These are phyloP conservation scores for Globisporangium carolinianum DNA, from an alignment of 352 stramenopile genomes.

Conservation along the genomic window DNA sequence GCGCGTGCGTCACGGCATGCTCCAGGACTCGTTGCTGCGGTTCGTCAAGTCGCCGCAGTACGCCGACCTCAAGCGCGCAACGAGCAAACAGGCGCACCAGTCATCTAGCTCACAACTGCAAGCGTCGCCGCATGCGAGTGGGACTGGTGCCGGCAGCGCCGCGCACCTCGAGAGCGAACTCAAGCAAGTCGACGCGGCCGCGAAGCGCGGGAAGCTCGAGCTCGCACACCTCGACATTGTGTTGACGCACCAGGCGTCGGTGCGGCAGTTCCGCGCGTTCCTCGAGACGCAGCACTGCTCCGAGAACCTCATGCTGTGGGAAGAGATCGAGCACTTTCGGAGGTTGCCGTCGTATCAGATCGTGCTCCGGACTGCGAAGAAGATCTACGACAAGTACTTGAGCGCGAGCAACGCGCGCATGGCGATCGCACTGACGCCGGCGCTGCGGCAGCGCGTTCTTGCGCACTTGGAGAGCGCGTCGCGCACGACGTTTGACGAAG, in stretches of 20 bases:
- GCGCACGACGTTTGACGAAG: conserved; percentile 67
- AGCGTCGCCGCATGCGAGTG: too few species aligned
- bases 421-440: conserved; percentile 41
- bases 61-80: conserved; percentile 43
- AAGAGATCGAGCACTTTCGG: conserved; percentile 80
- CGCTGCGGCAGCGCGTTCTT: conserved; percentile 40
- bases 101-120: too few species aligned
- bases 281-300: conserved; percentile 71
- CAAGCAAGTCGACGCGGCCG: conserved; percentile 46
- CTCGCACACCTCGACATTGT: conserved; percentile 68
- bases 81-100: conserved; percentile 15
- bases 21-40: conserved; percentile 69
- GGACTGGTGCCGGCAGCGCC: too few species aligned
- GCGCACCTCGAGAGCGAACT: conserved; percentile 36
- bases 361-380: conserved; percentile 70
- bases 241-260: conserved; percentile 54
- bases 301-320: conserved; percentile 81
- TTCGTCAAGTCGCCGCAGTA: conserved; percentile 75
- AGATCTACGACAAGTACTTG: conserved; percentile 85
- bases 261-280: conserved; percentile 64
- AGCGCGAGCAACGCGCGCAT: conserved; percentile 50
- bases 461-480: conserved; percentile 53
- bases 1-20: conserved; percentile 57
- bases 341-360: conserved; percentile 80
- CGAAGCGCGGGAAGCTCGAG: conserved; percentile 71